These are phyloP conservation scores for Gliomastix tumulicola DNA, from an alignment of 2,329 filamentous ascomycete species.

Conservation along the genomic window DNA sequence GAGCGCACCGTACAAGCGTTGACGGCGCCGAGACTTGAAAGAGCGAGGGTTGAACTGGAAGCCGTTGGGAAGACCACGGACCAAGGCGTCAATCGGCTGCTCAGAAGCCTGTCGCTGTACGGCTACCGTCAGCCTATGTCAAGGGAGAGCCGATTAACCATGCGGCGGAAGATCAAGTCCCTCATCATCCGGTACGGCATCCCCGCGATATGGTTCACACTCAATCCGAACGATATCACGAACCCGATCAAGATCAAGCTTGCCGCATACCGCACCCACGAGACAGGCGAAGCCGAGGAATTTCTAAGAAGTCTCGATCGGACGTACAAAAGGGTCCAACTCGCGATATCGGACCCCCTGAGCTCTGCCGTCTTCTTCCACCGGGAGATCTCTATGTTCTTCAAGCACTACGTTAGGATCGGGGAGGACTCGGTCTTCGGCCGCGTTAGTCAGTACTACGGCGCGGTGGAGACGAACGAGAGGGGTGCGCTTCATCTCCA, in stretches of 20 bases:
- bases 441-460: constrained; percentile 3
- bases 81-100: neutral
- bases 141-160: constrained; percentile 1
- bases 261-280: neutral
- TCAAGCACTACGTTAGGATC: neutral
- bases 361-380: neutral
- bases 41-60: neutral
- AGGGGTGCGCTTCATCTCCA: constrained; percentile 4
- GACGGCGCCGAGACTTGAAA: neutral
- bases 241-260: neutral
- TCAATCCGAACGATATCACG: neutral
- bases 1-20: neutral
- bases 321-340: neutral
- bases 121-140: constrained; percentile 3
- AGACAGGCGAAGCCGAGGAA: neutral
- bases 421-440: neutral
- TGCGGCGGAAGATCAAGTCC: constrained; percentile 2
- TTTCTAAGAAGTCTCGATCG: neutral
- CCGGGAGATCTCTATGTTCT: neutral
- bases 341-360: neutral
- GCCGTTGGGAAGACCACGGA: neutral
- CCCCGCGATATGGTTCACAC: neutral
- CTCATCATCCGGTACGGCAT: neutral
- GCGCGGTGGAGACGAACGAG: constrained; percentile 2
- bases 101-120: constrained; percentile 1